These are phyloP conservation scores for Blastocystis sp. DNA, from an alignment of 352 stramenopile species.

Conservation along the genomic window DNA sequence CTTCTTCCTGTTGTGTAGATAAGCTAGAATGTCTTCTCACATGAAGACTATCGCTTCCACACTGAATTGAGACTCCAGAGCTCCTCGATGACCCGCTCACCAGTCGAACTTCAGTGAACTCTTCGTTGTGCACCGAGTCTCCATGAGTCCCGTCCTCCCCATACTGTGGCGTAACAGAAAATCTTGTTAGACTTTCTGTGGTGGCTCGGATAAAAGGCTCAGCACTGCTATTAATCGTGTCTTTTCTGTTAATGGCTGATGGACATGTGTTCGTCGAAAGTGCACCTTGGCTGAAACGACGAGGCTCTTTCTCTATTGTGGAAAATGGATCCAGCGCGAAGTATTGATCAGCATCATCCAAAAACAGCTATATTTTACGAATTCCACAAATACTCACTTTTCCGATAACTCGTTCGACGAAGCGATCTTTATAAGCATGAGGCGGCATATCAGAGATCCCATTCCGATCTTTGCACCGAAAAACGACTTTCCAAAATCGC, in stretches of 20 bases:
- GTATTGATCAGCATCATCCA: conserved; percentile 2
- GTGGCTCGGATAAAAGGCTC: background rate
- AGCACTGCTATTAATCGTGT: background rate
- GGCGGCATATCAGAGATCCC: conserved; percentile 36
- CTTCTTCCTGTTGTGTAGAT: background rate
- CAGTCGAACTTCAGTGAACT: background rate
- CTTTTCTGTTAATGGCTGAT: background rate
- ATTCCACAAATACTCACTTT: background rate
- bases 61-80: background rate
- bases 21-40: background rate
- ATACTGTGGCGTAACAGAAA: background rate
- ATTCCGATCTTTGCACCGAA: conserved; percentile 6
- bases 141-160: background rate
- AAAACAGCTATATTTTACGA: background rate
- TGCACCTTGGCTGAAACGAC: background rate
- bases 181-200: background rate
- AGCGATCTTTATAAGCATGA: background rate
- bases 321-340: background rate
- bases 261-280: background rate
- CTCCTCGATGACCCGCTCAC: background rate
- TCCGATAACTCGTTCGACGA: conserved; percentile 49
- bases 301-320: background rate
- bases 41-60: background rate
- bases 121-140: background rate
- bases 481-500: conserved; percentile 3